Conservation (phyloP, 345 rosid species). For the Clausena lansium region DNA sequence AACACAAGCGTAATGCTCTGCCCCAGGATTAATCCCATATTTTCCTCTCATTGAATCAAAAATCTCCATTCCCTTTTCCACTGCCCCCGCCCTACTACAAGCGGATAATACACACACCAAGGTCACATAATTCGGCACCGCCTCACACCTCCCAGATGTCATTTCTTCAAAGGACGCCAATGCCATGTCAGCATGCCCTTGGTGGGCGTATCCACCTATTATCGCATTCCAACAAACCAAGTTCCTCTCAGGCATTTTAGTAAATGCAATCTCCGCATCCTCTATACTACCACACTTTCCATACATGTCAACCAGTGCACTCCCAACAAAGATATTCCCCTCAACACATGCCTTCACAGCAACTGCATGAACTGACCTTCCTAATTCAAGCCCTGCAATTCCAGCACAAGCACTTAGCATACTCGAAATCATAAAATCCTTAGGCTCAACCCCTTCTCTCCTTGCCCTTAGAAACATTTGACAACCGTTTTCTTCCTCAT, state of each 20-base stretch:
- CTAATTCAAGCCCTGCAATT: conserved; percentile 61
- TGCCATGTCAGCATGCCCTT: conserved; percentile 63
- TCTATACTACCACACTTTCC: conserved; percentile 87
- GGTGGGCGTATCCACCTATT: conserved; percentile 78
- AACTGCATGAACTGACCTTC: conserved; percentile 66
- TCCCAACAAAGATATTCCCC: conserved; percentile 61
- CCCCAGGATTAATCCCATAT: conserved; percentile 60
- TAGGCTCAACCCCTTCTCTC: conserved; percentile 49
- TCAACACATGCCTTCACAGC: conserved; percentile 70
- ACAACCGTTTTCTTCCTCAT: conserved; percentile 74
- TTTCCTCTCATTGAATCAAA: conserved; percentile 60
- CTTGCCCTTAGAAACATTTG: conserved; percentile 41
- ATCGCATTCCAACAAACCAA: conserved; percentile 74
- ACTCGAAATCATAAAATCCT: conserved; percentile 72
- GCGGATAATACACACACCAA: conserved; percentile 76
- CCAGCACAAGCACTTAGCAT: conserved; percentile 72
- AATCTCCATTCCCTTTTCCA: conserved; percentile 58
- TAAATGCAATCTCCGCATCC: conserved; percentile 54
- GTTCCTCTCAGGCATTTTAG: conserved; percentile 60
- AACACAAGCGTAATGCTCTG: conserved; percentile 79
- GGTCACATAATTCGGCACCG: conserved; percentile 65
- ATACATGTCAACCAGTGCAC: conserved; percentile 85
- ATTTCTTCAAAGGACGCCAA: conserved; percentile 56
- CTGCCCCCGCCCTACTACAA: conserved; percentile 79
- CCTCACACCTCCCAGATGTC: conserved; percentile 30